Conservation (phyloP, 2,329 filamentous ascomycete genomes). For the Shiraia sp. region DNA sequence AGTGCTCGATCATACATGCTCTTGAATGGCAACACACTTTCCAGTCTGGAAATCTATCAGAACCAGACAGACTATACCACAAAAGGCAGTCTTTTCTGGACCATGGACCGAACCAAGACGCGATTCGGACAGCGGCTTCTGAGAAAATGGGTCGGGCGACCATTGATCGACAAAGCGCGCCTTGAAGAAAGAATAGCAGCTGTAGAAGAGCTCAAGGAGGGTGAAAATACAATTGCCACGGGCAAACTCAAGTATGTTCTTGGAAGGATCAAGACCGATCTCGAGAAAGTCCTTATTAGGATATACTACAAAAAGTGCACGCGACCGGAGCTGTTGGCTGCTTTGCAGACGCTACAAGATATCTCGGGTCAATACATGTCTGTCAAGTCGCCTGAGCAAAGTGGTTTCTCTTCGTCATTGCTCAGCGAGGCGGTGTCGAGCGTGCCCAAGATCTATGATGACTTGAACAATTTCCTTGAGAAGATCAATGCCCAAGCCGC, state of each 20-base stretch:
- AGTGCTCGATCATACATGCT: conserved; percentile 94
- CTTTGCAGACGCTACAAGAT: conserved; percentile 82
- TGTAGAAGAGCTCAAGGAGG: conserved; percentile 80
- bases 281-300: conserved; percentile 90
- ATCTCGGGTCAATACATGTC: conserved; percentile 77
- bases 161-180: conserved; percentile 73
- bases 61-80: conserved; percentile 86
- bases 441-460: conserved; percentile 75
- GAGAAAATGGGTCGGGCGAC: conserved; percentile 92
- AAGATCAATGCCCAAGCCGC: conserved; percentile 85
- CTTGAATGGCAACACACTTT: conserved; percentile 90
- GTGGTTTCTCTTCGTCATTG: conserved; percentile 72
- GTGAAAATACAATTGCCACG: conserved; percentile 66
- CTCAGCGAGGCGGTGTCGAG: conserved; percentile 73
- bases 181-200: conserved; percentile 81
- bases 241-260: conserved; percentile 77
- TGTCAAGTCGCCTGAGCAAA: conserved; percentile 66
- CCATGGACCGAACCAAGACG: conserved; percentile 87
- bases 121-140: conserved; percentile 85
- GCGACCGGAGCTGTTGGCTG: conserved; percentile 80
- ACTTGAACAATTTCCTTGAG: conserved; percentile 75
- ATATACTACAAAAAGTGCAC: conserved; percentile 98
- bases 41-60: conserved; percentile 91
- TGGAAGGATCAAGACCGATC: conserved; percentile 72
- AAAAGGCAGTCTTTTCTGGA: conserved; percentile 93